Base-by-base conservation (phyloP, 1,284 basidiomycete species). In the Austroboletus niveus region DNA sequence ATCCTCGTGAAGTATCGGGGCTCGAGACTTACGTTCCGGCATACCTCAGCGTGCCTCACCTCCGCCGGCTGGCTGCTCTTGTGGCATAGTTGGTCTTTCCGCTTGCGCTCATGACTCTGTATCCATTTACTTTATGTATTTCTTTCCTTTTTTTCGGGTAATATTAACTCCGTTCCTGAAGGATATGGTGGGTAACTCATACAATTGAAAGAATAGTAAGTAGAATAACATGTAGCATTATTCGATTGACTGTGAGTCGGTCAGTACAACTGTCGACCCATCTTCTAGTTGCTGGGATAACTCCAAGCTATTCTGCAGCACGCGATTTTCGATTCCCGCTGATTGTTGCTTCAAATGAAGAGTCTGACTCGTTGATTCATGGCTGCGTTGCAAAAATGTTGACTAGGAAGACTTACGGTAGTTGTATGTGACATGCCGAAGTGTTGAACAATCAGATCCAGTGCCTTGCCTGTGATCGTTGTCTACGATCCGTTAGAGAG, bases 1-100 rank as follows among this genome's bases (percentile, higher is more conserved):
- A 93, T 49, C 91, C 92, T 30, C 82, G 92, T 47, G 90, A 94
- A 65, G 89, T 94, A 35, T 89, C 88, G 2, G 91, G 90, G 24
- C 71, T 94, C 60, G 92, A 94, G 75, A 92, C 90, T 27, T 93
- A 92, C 62, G 89, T 92, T 31, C 89, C 89, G 45, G 89, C 90
- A 56, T 92, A 92, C 65, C 79, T 93, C 60, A 90, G 87, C 60
- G 87, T 92, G 51, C 85, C 89, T 35, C 89, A 92, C 72, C 75
- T 92, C 55, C 81, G 89, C 58, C 82, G 89, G 61, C 75, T 92
- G 61, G 89, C 89, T 58, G 87, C 89, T 61, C 75, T 92, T 62
- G 89, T 92, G 63, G 85, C 87, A 72, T 89, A 76, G 57, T 22
- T 24, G 36, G 30, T 24, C 14, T 27, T 45, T 48, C 14, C 5